phyloP scores from a whole-genome alignment of 2,329 filamentous ascomycete genomes.

The Metarhizium album region DNA sequence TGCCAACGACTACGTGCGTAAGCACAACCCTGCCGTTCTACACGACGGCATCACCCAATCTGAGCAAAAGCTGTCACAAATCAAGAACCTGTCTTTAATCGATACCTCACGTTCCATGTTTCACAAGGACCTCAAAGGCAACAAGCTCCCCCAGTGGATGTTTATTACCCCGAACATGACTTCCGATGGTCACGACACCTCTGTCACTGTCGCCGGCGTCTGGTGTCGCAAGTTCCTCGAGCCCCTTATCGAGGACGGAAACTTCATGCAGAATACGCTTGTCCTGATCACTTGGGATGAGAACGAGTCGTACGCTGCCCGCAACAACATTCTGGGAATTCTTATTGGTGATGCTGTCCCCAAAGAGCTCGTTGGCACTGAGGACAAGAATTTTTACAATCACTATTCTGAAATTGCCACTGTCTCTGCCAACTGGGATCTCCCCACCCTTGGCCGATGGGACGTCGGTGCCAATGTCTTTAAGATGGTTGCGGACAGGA shows the following conservation, averaged over 20 bases:
- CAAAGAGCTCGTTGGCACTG: constrained; percentile 50
- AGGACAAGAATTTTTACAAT: constrained; percentile 59
- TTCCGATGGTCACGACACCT: constrained; percentile 64
- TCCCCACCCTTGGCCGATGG: constrained; percentile 59
- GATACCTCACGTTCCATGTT: constrained; percentile 42
- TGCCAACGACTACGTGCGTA: constrained; percentile 69
- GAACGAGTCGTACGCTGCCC: constrained; percentile 54
- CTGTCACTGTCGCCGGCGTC: constrained; percentile 54
- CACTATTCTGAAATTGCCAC: constrained; percentile 63
- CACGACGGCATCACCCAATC: constrained; percentile 54
- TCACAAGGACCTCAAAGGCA: constrained; percentile 50
- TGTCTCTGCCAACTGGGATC: constrained; percentile 57
- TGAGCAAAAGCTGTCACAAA: constrained; percentile 49
- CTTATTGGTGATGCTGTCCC: constrained; percentile 68
- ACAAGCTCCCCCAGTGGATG: constrained; percentile 60
- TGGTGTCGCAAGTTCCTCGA: constrained; percentile 61
- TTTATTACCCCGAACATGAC: constrained; percentile 69
- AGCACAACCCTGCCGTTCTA: constrained; percentile 61
- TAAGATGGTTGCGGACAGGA: constrained; percentile 46
- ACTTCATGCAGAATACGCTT: constrained; percentile 68
- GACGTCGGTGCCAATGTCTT: constrained; percentile 66
- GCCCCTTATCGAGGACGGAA: constrained; percentile 55
- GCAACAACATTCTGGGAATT: constrained; percentile 60
- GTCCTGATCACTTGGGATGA: constrained; percentile 74
- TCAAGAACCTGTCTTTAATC: constrained; percentile 55